Percentiles rank a stretch among this genome's conserved stretches.
phyloP scores from a whole-genome alignment of 768 basidiomycete species.

The Filobasidium floriforme region DNA sequence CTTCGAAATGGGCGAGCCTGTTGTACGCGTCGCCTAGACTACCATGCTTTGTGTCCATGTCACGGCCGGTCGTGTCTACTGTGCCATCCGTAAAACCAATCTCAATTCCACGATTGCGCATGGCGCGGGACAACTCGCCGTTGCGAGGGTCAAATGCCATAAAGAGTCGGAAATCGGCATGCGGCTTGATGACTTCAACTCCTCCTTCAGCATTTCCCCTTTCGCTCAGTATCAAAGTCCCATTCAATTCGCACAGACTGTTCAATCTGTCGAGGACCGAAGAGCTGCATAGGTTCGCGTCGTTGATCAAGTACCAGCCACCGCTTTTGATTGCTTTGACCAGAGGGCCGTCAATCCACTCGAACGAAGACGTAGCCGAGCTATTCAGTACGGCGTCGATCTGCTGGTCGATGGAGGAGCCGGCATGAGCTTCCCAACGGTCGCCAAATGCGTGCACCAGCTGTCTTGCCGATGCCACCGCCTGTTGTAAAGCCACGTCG shows the following conservation, averaged over 20 bases:
- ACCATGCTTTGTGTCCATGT: too few species aligned
- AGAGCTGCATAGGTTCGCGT: conserved; percentile 87
- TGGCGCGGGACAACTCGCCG: conserved; percentile 91
- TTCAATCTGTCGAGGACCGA: conserved; percentile 95
- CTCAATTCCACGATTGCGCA: conserved; percentile 95
- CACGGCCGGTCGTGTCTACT: neutral
- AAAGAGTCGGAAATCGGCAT: conserved; percentile 81
- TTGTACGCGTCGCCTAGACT: too few species aligned
- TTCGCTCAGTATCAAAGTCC: conserved; percentile 76
- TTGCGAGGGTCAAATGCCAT: conserved; percentile 86
- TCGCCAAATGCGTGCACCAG: neutral
- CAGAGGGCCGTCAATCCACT: conserved; percentile 92
- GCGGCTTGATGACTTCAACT: conserved; percentile 68
- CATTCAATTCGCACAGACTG: conserved; percentile 83
- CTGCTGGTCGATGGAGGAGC: neutral
- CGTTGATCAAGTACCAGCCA: conserved; percentile 82
- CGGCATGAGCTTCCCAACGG: neutral
- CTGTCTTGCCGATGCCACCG: neutral
- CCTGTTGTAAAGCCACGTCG: neutral
- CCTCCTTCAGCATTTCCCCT: conserved; percentile 71
- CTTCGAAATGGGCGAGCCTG: too few species aligned
- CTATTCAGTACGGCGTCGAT: neutral
- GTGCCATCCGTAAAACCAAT: conserved; percentile 43
- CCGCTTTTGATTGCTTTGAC: conserved; percentile 76
- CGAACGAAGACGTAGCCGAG: conserved; percentile 50